A percentile compares a stretch with the other conserved stretches of the same genome.
These are phyloP conservation scores for Fusarium redolens DNA, from an alignment of 2,329 filamentous ascomycete genomes.

Conservation along the genomic window DNA sequence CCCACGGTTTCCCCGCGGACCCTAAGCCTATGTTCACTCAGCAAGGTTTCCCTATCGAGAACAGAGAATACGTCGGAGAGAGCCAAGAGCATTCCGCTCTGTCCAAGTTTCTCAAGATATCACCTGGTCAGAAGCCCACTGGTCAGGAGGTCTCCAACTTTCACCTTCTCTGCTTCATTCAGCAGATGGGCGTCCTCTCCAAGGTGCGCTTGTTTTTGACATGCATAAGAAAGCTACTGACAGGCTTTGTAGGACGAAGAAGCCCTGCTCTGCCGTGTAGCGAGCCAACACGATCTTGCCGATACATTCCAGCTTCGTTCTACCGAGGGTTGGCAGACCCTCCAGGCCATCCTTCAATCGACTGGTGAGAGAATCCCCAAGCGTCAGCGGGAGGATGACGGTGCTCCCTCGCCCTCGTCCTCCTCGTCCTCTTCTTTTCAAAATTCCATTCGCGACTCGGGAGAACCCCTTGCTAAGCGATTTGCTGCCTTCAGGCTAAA, in stretches of 20 bases:
- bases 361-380: slow-evolving; percentile 96
- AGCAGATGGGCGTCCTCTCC: slow-evolving; percentile 81
- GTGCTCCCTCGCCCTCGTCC: slow-evolving; percentile 44
- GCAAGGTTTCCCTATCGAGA: slow-evolving; percentile 87
- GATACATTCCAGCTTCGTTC: slow-evolving; percentile 87
- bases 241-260: slow-evolving; percentile 79
- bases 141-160: slow-evolving; percentile 87
- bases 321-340: slow-evolving; percentile 91
- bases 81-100: slow-evolving; percentile 80
- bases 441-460: slow-evolving; percentile 51
- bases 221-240: background rate
- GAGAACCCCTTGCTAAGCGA: slow-evolving; percentile 72
- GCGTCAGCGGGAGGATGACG: slow-evolving; percentile 60
- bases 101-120: slow-evolving; percentile 74
- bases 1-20: slow-evolving; percentile 91
- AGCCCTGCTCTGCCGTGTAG: slow-evolving; percentile 84
- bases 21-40: slow-evolving; percentile 81
- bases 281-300: slow-evolving; percentile 81
- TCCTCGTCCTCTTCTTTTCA: slow-evolving; percentile 45
- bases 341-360: slow-evolving; percentile 93
- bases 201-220: slow-evolving; percentile 69
- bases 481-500: slow-evolving; percentile 75
- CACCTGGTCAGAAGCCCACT: slow-evolving; percentile 67
- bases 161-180: slow-evolving; percentile 90
- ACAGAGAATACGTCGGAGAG: slow-evolving; percentile 87